Percentiles rank a stretch among this genome's conserved stretches.
Conservation (phyloP, 345 rosid genomes). For the Eucalyptus tenuipes region DNA sequence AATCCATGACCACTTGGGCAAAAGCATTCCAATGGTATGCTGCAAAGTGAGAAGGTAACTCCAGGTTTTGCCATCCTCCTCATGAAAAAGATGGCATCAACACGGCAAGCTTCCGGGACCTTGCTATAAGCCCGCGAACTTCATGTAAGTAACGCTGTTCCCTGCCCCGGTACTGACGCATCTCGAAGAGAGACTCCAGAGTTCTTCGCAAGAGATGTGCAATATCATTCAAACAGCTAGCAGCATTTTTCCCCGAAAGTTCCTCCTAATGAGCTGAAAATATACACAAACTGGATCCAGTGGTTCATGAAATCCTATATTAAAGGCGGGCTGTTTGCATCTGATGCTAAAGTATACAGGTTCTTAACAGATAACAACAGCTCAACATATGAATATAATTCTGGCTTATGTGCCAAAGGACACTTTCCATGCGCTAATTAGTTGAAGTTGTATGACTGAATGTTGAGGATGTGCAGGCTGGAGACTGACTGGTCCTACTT, state of each 20-base stretch:
- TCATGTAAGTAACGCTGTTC: too few relatives aligned
- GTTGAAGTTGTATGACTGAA: not conserved
- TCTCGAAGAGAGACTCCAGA: too few relatives aligned
- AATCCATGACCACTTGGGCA: not conserved
- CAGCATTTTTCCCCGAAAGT: too few relatives aligned
- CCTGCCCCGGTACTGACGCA: fast-evolving
- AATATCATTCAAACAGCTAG: fast-evolving
- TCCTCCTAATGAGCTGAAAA: too few relatives aligned
- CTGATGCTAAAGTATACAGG: too few relatives aligned
- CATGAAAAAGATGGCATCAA: too few relatives aligned
- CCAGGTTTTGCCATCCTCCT: not conserved
- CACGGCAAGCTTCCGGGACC: fast-evolving
- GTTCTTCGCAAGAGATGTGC: too few relatives aligned
- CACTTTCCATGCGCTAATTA: not conserved
- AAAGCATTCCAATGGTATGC: too few relatives aligned
- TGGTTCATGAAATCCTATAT: too few relatives aligned
- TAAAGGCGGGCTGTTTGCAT: too few relatives aligned
- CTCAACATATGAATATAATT: not conserved
- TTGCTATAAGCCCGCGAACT: fast-evolving
- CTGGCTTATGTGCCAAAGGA: not conserved
- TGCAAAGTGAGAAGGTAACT: too few relatives aligned
- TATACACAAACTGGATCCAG: fast-evolving
- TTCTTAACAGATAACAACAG: too few relatives aligned
- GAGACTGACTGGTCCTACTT: fast-evolving
- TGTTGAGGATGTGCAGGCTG: not conserved